A percentile compares a stretch with the other conserved stretches of the same genome.
These are phyloP conservation scores for Spirogloea muscicola DNA, from an alignment of 139 green algal genomes.

Conservation along the genomic window DNA sequence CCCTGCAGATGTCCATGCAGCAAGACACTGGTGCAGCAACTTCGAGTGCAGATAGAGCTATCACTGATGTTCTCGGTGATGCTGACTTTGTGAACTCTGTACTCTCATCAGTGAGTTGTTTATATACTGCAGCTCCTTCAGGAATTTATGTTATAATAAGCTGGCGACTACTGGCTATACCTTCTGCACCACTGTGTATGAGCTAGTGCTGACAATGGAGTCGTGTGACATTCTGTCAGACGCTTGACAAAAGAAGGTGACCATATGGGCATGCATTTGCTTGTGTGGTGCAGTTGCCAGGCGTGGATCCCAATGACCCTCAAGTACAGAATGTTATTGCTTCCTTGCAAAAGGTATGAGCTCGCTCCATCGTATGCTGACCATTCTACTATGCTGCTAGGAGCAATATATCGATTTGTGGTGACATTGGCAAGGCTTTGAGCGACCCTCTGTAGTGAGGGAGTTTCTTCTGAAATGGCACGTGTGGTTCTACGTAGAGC, in stretches of 20 bases:
- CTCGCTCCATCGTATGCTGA: no score
- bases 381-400: no score
- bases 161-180: background rate
- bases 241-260: background rate
- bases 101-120: conserved; percentile 21
- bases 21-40: background rate
- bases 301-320: conserved; percentile 40
- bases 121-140: background rate
- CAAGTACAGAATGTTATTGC: conserved; percentile 21
- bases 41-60: conserved; percentile 4
- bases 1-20: conserved; percentile 47
- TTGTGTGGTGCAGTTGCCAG: conserved; percentile 17
- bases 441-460: no score
- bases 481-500: no score
- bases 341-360: conserved; percentile 13
- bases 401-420: no score
- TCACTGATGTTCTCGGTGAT: conserved; percentile 25
- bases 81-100: conserved; percentile 44
- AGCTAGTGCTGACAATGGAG: background rate
- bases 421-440: no score
- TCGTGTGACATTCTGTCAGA: background rate
- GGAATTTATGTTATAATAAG: background rate
- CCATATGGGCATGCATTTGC: background rate
- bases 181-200: background rate
- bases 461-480: no score